phyloP scores from a whole-genome alignment of 176 grass and related monocot species.

The Ensete glaucum region DNA sequence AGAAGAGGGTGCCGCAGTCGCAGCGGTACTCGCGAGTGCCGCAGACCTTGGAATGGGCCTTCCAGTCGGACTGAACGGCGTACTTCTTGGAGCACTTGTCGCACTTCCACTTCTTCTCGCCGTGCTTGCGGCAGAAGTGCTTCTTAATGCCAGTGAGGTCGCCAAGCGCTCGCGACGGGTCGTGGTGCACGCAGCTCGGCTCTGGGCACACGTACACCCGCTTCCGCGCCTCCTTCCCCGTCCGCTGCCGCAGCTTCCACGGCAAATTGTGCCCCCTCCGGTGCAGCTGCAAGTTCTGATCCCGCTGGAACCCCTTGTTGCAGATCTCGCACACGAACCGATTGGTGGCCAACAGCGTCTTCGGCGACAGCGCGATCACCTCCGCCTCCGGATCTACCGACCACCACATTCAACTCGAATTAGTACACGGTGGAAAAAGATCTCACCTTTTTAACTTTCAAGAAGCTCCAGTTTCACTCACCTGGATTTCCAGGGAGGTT shows the following conservation, averaged over 20 bases:
- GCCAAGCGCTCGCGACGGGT: constrained; percentile 12
- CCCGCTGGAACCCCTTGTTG: constrained; percentile 96
- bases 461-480: constrained; percentile 13
- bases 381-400: constrained; percentile 84
- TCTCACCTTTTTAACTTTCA: neutral
- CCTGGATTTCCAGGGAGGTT: constrained; percentile 98
- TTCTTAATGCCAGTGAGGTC: constrained; percentile 23
- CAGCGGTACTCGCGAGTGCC: constrained; percentile 25
- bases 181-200: constrained; percentile 16
- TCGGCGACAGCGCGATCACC: constrained; percentile 91
- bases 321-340: constrained; percentile 99
- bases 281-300: constrained; percentile 98
- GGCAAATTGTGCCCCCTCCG: constrained; percentile 91
- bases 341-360: constrained; percentile 89
- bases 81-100: constrained; percentile 17
- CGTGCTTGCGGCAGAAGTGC: constrained; percentile 22
- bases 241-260: constrained; percentile 92
- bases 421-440: neutral
- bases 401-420: neutral
- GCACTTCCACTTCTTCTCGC: constrained; percentile 24
- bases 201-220: constrained; percentile 17
- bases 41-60: constrained; percentile 21
- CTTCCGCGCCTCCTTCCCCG: constrained; percentile 18
- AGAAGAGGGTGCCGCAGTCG: constrained; percentile 22
- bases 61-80: constrained; percentile 22